Conservation (phyloP, 2,329 filamentous ascomycete species). For the Drechslerella coelobrocha region DNA sequence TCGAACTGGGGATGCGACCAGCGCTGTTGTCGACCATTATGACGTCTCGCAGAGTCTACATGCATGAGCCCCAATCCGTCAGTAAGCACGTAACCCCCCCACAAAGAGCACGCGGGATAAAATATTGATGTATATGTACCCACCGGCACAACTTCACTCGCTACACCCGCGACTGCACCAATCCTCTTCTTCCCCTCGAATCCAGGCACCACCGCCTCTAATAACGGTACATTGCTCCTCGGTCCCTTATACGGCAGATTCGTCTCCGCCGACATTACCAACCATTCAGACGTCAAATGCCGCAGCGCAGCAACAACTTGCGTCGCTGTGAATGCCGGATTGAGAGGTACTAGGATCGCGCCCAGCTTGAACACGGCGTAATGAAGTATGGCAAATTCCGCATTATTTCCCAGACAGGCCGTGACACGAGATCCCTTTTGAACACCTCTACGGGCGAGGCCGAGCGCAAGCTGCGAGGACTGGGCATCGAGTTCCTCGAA, state of each 20-base stretch:
- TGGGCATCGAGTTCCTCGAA: constrained; percentile 76
- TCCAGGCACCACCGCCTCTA: constrained; percentile 60
- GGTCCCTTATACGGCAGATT: constrained; percentile 75
- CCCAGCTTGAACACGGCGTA: constrained; percentile 94
- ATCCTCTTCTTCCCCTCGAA: constrained; percentile 53
- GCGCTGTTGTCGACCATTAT: constrained; percentile 80
- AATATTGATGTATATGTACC: constrained; percentile 15
- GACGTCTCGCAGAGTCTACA: constrained; percentile 72
- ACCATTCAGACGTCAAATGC: constrained; percentile 74
- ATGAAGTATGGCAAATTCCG: constrained; percentile 78
- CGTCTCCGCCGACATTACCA: constrained; percentile 86
- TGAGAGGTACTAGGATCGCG: constrained; percentile 90
- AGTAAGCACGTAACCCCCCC: constrained; percentile 56
- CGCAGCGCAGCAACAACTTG: constrained; percentile 80
- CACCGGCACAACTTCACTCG: constrained; percentile 37
- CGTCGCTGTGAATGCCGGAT: constrained; percentile 81
- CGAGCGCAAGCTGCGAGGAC: constrained; percentile 77
- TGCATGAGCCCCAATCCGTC: constrained; percentile 62
- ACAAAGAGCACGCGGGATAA: background rate
- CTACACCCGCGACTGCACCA: constrained; percentile 9
- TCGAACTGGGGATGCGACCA: constrained; percentile 62
- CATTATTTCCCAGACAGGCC: constrained; percentile 82
- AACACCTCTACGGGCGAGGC: constrained; percentile 74
- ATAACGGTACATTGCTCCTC: constrained; percentile 55
- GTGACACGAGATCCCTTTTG: constrained; percentile 83